These are phyloP conservation scores for Sarcocystis neurona DNA, from an alignment of 169 alveolate genomes.

Conservation along the genomic window DNA sequence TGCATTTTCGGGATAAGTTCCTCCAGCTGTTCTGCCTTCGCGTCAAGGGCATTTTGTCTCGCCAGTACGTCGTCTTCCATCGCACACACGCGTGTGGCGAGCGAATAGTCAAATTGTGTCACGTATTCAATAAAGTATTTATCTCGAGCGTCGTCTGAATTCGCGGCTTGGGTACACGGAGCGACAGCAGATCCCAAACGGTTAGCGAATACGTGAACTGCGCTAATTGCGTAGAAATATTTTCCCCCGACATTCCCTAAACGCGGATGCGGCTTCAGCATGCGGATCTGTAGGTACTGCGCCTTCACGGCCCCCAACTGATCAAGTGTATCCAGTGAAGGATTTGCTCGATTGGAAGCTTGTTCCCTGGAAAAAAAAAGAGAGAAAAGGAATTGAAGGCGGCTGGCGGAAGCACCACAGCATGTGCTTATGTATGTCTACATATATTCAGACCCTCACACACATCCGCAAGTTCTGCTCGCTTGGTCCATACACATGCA, in stretches of 20 bases:
- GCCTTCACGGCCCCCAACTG: conserved; percentile 76
- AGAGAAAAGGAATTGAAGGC: not conserved
- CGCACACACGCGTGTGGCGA: conserved; percentile 75
- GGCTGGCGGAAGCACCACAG: not conserved
- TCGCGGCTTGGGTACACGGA: conserved; percentile 87
- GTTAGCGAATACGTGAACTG: conserved; percentile 81
- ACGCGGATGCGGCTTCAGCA: conserved; percentile 87
- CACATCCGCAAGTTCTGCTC: no score
- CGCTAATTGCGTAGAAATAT: conserved; percentile 85
- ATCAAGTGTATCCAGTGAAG: conserved; percentile 77
- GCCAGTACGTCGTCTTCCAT: conserved; percentile 83
- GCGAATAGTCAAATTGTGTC: conserved; percentile 75
- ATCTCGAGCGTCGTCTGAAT: conserved; percentile 88
- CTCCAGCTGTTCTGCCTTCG: conserved; percentile 76
- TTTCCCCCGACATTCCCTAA: conserved; percentile 80
- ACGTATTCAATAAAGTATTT: conserved; percentile 87
- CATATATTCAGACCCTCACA: no score
- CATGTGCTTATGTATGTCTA: no score
- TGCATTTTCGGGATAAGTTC: conserved; percentile 78
- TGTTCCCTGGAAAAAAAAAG: conserved; percentile 41
- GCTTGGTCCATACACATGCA: no score
- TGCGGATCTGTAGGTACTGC: conserved; percentile 75
- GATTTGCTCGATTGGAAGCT: conserved; percentile 76
- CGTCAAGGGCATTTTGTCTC: conserved; percentile 75
- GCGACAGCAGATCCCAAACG: conserved; percentile 80